phyloP scores from a whole-genome alignment of 1,284 basidiomycete genomes.

The Lentinus polychrous region DNA sequence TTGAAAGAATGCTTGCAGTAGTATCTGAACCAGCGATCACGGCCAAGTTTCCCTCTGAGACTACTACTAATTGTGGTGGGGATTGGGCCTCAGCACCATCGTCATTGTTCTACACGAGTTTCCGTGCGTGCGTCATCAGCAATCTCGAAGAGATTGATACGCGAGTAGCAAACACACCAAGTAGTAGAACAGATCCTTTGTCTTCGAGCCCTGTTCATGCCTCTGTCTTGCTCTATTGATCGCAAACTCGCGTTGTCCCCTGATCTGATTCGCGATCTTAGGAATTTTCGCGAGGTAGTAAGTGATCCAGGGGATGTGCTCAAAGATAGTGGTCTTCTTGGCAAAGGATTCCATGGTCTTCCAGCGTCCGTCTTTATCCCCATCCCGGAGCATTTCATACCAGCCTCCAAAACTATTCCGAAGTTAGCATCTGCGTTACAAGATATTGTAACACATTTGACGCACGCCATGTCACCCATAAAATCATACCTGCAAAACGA shows the following conservation, averaged over 20 bases:
- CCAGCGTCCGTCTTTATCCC: conserved; percentile 18
- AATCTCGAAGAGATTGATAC: not conserved
- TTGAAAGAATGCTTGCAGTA: conserved; percentile 14
- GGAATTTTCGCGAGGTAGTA: conserved; percentile 3
- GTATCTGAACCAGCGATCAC: conserved; percentile 15
- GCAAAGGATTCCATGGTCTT: conserved; percentile 15
- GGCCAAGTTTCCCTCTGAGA: conserved; percentile 7
- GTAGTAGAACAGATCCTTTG: conserved; percentile 15
- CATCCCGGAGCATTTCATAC: conserved; percentile 22
- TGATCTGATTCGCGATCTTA: conserved; percentile 8
- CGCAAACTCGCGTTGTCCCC: conserved; percentile 14
- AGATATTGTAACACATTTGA: not conserved
- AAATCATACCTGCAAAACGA: conserved; percentile 19
- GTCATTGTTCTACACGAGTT: conserved; percentile 11
- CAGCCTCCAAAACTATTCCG: conserved; percentile 20
- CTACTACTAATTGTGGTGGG: not conserved
- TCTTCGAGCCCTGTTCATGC: conserved; percentile 7
- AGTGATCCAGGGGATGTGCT: conserved; percentile 9
- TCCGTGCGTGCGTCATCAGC: not conserved
- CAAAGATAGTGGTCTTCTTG: conserved; percentile 9
- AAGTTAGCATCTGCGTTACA: not conserved
- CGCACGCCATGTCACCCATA: conserved; percentile 27
- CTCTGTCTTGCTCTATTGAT: conserved; percentile 3
- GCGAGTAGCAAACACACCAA: conserved; percentile 7
- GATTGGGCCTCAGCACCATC: conserved; percentile 6